Evolutionary conservation across 2,329 filamentous ascomycete genomes (phyloP), one percentile per base, ranked within the genome.

Genomic region (Ceratocystis cubensis): DNA sequence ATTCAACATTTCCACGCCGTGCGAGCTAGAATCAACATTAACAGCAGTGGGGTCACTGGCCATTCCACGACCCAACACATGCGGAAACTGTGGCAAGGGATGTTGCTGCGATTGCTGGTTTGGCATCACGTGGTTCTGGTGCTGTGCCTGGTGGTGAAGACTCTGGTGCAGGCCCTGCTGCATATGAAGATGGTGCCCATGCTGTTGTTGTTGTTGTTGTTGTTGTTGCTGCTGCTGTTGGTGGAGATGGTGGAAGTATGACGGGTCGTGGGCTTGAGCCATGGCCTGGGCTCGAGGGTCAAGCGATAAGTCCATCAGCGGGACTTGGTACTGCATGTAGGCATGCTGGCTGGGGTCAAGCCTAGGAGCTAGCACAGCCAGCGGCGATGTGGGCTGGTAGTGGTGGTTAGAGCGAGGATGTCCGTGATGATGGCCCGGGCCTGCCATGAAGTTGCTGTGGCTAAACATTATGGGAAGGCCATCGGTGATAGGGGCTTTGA

Each of bases 401-500:
- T 48, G 82, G 81, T 1, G 82, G n/a, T 22, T n/a, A 81, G 66
- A 84, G 82, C 30, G 73, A 76, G 65, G 75, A 78, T 69, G 76
- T 75, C 22, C 74, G 74, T 61, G 70, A 17, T 28, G 46, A 50
- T 50, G 28, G 6, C 33, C 8, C 15, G 63, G 46, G 41, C 2
- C 41, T 2, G 33, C 15, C 28, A 68, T 25, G 22, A 65, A 25
- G 37, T 44, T 22, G 22, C 20, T 63, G 33, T 37, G 48, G 44
- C 65, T 33, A 61, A 61, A 50, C 30, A 48, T 30, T 77, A 80
- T 84, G 46, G 83, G 79, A 5, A 30, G 10, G 25, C 53, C 53
- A 13, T 57, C 53, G 15, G 25, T 83, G 67, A 87, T 77, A 4
- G 86, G 86, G 63, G 89, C 82, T 73, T 91, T 93, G 80, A 93